Evolutionary conservation across 371 early-diverging fungal genomes (phyloP).

Genomic region (Circinella minor): DNA sequence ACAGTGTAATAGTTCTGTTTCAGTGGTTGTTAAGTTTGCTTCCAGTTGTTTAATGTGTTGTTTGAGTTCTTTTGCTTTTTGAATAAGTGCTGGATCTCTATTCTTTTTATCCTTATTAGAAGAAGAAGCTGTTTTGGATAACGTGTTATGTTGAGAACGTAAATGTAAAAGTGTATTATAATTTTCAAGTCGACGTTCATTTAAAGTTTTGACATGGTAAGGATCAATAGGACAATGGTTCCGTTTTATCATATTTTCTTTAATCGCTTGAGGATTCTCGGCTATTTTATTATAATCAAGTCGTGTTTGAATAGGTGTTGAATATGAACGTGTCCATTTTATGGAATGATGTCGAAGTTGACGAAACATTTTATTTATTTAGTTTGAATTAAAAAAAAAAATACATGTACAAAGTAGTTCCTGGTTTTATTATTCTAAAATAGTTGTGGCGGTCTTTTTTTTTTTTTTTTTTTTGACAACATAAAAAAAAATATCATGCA

Average conservation of each 20-base stretch:
- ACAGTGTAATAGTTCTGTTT: slow-evolving; percentile 48
- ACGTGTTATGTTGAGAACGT: slow-evolving; percentile 55
- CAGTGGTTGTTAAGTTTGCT: slow-evolving; percentile 32
- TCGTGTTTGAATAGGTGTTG: slow-evolving; percentile 37
- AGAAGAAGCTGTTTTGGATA: slow-evolving; percentile 31
- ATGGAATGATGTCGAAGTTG: slow-evolving; percentile 1
- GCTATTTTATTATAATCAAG: slow-evolving; percentile 66
- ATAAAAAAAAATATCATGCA: no score
- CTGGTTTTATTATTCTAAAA: no score
- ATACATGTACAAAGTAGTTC: no score
- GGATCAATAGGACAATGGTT: slow-evolving; percentile 54
- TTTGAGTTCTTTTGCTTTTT: slow-evolving; percentile 24
- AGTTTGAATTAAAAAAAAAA: no score
- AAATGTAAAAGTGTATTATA: slow-evolving; percentile 41
- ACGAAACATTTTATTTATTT: not conserved
- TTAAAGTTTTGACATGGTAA: slow-evolving; percentile 50
- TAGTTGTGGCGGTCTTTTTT: no score
- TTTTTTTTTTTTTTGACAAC: no score
- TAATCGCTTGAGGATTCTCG: slow-evolving; percentile 51
- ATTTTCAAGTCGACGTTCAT: slow-evolving; percentile 42
- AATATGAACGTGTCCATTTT: not conserved
- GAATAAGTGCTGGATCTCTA: slow-evolving; percentile 12
- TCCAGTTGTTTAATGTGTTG: slow-evolving; percentile 43
- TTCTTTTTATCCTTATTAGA: not conserved
- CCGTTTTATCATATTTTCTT: slow-evolving; percentile 59